Evolutionary conservation across 208 protist species (phyloP), one percentile per base, ranked within the genome.

Genomic region (Leishmania amazonensis): DNA sequence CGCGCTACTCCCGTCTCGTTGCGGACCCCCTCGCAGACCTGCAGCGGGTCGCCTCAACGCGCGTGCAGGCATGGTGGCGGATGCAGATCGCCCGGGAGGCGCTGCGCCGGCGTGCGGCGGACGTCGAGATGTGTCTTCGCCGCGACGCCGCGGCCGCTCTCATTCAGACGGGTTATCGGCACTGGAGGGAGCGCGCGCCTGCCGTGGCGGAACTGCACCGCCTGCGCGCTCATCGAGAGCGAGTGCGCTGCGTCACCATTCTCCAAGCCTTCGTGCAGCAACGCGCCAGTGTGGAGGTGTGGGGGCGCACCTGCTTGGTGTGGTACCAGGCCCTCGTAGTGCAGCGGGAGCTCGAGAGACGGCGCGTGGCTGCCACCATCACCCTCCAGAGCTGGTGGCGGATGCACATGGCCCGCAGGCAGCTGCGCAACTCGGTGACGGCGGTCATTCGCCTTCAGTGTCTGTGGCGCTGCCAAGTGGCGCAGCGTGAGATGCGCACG

Each of bases 301-400:
- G 80, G 82, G 88, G 85, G 17, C 72, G 58, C 3, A 72, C 64
- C 51, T 89, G 81, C 51, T 54, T 90, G 35, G 76, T 15, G 15
- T 38, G 64, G 62, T 78, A 87, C 51, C 19, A 81, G 58, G 40
- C 67, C 7, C 54, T 84, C 6, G 65, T 91, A 45, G 64, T 53
- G 31, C 81, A 75, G 19, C 81, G 84, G 40, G 5, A 77, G 49
- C 74, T 86, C 8, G 47, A 53, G 17, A 45, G 51, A 19, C 82
- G 81, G 15, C 68, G 81, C 13, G 74, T 80, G 13, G 86, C 80
- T 15, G 87, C 91, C 11, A 78, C 86, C 8, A 83, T 84, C 28
- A 86, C 80, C 70, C 73, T 94, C 54, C 88, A 93, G 76, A 85
- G 86, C 68, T 90, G 81, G 65, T 90, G 92, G 87, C 83, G 89